phyloP scores from a whole-genome alignment of 345 rosid species.

The Kandelia obovata region DNA sequence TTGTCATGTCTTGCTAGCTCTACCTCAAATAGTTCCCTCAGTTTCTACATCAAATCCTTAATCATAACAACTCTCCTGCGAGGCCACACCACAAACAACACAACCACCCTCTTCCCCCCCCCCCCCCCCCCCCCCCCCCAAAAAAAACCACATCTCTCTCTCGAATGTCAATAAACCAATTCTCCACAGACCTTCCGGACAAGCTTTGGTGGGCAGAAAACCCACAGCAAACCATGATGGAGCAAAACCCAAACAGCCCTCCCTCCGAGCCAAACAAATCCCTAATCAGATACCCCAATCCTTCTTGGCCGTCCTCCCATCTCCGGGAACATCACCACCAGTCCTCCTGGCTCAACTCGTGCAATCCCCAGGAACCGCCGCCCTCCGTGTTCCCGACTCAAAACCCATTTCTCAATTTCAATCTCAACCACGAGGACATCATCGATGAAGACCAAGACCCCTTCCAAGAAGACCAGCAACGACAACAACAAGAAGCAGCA shows the following conservation, averaged over 20 bases:
- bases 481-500: background rate
- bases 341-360: constrained; percentile 4
- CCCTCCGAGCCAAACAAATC: background rate
- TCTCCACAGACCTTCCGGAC: constrained; percentile 40
- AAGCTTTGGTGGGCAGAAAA: constrained; percentile 40
- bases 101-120: background rate
- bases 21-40: constrained; percentile 23
- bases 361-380: background rate
- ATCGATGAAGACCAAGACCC: constrained; percentile 6
- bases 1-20: constrained; percentile 15
- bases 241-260: constrained; percentile 10
- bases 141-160: constrained; percentile 5
- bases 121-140: background rate
- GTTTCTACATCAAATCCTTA: constrained; percentile 32
- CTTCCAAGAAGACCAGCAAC: constrained; percentile 5
- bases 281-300: background rate
- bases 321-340: constrained; percentile 11
- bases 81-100: background rate
- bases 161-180: constrained; percentile 48
- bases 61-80: constrained; percentile 21
- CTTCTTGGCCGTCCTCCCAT: constrained; percentile 2
- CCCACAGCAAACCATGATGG: constrained; percentile 19
- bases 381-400: constrained; percentile 13
- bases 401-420: constrained; percentile 17
- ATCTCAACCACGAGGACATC: constrained; percentile 20